Evolutionary conservation across 163 green algal species (phyloP), one percentile per base, ranked within the genome.

Genomic region (Smithsoniella earleae): DNA sequence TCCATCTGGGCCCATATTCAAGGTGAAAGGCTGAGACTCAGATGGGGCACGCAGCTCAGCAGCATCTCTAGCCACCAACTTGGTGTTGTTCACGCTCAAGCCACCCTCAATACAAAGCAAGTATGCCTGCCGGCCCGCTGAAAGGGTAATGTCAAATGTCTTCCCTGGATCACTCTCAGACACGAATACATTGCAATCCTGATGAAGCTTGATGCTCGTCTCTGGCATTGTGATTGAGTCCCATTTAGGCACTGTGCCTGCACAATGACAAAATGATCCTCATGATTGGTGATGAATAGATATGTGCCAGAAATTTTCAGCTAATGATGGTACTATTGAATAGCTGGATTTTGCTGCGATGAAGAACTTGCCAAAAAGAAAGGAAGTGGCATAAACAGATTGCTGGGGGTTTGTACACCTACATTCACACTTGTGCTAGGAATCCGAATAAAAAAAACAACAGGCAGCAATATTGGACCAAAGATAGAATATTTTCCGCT

Each of bases 181-280:
- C 36, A 91, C 87, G 69, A 86, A 85, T 36, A 93, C 82, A 44
- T 91, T 90, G 36, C 77, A 82, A 46, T 94, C 88, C 75, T 89
- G 82, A 46, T 73, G 6, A 1, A 25, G 18, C 49, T 20, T 74
- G 27, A 46, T 36, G 18, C 4, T 10, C 62, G 10, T 73, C 28
- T 4, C 20, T 5, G 27, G 27, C 3, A 5, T 37, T 30, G 38
- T 43, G 58, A 69, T 36, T 16, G 16, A 25, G n/a, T 69, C 58
- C 58, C 58, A 69, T 16, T 20, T 6, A 22, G 58, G 58, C 25
- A 34, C 58, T 0, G 28, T 13, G 13, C 58, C 58, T 69, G 58
- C 58, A 34, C 10, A 16, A 37, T 40, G 25, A 33, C 20, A 25
- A 31, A n/a, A n/a, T n/a, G n/a, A n/a, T n/a, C n/a, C n/a, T n/a